A percentile compares a stretch with the other conserved stretches of the same genome.
phyloP scores from a whole-genome alignment of 2,329 filamentous ascomycete genomes.

The Monosporascus sp. region DNA sequence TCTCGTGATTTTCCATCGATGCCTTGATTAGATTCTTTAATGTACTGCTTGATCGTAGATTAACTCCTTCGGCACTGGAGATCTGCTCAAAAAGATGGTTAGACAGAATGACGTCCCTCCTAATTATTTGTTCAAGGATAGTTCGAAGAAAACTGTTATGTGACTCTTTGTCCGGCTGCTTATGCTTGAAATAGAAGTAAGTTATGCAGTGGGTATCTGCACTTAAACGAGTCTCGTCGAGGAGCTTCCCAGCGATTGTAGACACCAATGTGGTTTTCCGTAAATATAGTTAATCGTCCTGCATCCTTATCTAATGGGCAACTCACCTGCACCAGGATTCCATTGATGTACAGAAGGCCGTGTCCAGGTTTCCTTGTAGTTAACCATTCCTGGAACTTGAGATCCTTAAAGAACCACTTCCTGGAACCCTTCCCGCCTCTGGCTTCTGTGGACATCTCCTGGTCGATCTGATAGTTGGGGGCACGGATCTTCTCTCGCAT shows the following conservation, averaged over 20 bases:
- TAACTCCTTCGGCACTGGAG: not conserved
- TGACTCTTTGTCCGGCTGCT: not conserved
- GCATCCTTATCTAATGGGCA: not conserved
- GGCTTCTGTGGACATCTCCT: constrained; percentile 4
- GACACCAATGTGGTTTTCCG: not conserved
- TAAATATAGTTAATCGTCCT: not conserved
- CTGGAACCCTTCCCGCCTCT: constrained; percentile 1
- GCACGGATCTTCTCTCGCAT: constrained; percentile 3
- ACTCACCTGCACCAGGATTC: constrained; percentile 1
- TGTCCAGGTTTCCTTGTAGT: not conserved
- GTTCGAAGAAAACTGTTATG: constrained; percentile 5
- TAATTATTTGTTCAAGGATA: constrained; percentile 2
- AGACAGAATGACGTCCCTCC: constrained; percentile 1
- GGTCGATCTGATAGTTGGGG: constrained; percentile 3
- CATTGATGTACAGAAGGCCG: not conserved
- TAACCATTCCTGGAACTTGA: constrained; percentile 1
- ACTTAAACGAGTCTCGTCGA: not conserved
- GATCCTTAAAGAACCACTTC: constrained; percentile 4
- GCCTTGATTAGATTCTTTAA: not conserved
- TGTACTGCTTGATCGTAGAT: too few relatives aligned
- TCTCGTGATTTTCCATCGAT: not conserved
- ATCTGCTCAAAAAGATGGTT: constrained; percentile 1
- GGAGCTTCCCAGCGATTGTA: not conserved
- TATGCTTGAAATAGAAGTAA: constrained; percentile 9
- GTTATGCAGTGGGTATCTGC: not conserved